A percentile compares a stretch with the other conserved stretches of the same genome.
Evolutionary conservation across 129 eudicot species (phyloP).

Genomic region (Flaveria robusta): DNA sequence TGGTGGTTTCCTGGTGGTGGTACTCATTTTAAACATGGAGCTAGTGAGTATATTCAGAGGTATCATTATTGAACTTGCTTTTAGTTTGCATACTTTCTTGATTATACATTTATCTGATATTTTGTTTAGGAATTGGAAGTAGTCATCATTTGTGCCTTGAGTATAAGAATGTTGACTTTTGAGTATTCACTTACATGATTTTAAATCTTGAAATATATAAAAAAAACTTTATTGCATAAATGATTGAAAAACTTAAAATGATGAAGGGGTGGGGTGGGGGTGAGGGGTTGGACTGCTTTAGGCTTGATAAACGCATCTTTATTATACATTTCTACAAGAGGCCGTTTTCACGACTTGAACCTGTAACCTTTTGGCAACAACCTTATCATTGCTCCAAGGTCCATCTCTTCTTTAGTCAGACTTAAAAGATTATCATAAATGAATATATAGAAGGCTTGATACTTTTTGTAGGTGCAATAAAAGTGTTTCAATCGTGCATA

Average conservation of each 20-base stretch:
- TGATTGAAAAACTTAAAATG: not conserved
- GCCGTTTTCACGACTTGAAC: no score
- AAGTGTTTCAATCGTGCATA: not conserved
- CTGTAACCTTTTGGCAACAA: no score
- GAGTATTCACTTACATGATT: slow-evolving; percentile 1
- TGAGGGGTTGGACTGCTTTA: no score
- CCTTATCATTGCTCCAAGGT: no score
- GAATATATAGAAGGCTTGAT: no score
- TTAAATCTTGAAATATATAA: slow-evolving; percentile 4
- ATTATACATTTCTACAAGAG: no score
- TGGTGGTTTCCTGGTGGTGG: slow-evolving; percentile 99
- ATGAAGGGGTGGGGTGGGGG: not conserved
- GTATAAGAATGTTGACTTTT: slow-evolving; percentile 2
- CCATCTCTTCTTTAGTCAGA: no score
- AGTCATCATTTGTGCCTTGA: slow-evolving; percentile 1
- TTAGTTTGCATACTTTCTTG: slow-evolving; percentile 10
- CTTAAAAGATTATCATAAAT: no score
- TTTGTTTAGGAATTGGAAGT: no score
- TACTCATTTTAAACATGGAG: slow-evolving; percentile 97
- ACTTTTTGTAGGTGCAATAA: no score
- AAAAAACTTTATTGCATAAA: not conserved
- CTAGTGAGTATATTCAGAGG: slow-evolving; percentile 87
- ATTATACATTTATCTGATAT: not conserved
- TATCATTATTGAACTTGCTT: slow-evolving; percentile 23
- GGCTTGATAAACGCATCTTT: no score